A percentile compares a stretch with the other conserved stretches of the same genome.
Evolutionary conservation across 2,329 filamentous ascomycete genomes (phyloP).

Genomic region (Colletotrichum tamarilloi): DNA sequence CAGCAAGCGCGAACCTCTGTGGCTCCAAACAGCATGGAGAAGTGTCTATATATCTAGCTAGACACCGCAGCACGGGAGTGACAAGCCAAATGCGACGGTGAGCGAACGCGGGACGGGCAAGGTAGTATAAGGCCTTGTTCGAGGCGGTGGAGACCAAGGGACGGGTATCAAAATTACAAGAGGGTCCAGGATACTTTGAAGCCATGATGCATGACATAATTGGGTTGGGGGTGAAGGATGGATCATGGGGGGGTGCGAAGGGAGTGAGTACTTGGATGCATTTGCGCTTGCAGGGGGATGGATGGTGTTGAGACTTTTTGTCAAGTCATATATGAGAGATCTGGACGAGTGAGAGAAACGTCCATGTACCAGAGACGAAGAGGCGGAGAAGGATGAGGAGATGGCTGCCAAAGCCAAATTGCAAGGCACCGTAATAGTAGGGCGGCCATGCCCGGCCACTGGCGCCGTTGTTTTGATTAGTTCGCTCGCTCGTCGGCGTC

Average conservation of each 20-base stretch:
- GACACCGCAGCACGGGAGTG: conserved; percentile 23
- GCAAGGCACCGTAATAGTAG: conserved; percentile 21
- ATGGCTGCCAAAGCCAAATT: conserved; percentile 21
- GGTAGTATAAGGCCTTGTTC: conserved; percentile 26
- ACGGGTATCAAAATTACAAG: conserved; percentile 47
- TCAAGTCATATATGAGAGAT: conserved; percentile 31
- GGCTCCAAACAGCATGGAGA: conserved; percentile 23
- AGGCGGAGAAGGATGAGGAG: conserved; percentile 8
- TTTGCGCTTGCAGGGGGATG: conserved; percentile 35
- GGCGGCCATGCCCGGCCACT: conserved; percentile 10
- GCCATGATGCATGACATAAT: conserved; percentile 59
- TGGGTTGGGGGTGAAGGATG: conserved; percentile 41
- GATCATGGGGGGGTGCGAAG: conserved; percentile 20
- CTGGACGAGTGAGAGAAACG: neutral
- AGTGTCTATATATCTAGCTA: conserved; percentile 35
- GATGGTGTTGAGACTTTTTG: conserved; percentile 36
- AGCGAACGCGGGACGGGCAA: conserved; percentile 29
- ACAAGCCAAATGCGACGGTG: conserved; percentile 30
- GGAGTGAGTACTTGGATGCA: conserved; percentile 27
- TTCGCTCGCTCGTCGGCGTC: conserved; percentile 15
- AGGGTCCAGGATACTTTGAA: conserved; percentile 49
- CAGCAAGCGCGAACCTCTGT: conserved; percentile 35
- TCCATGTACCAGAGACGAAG: neutral
- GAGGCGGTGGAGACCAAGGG: conserved; percentile 37
- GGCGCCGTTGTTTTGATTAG: conserved; percentile 33